phyloP scores from a whole-genome alignment of 306 rosid genomes.

The Corylus americana region DNA sequence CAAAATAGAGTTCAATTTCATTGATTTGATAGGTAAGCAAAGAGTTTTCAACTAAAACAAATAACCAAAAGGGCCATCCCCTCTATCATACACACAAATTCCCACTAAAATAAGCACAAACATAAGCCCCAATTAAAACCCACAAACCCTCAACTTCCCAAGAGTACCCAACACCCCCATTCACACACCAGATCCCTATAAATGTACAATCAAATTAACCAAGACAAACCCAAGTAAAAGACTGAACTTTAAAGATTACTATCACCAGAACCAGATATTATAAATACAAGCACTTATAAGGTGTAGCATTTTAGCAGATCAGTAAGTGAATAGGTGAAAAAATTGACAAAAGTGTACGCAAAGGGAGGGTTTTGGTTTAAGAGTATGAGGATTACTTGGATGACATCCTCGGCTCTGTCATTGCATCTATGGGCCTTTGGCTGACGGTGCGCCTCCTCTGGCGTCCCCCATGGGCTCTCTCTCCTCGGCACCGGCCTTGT shows the following conservation, averaged over 20 bases:
- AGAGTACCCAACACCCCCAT: background rate
- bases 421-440: conserved; percentile 96
- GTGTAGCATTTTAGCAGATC: background rate
- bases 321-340: background rate
- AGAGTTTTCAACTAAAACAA: background rate
- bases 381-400: conserved; percentile 51
- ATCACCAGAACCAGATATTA: background rate
- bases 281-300: no score
- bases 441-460: conserved; percentile 73
- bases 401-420: conserved; percentile 84
- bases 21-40: background rate
- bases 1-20: background rate
- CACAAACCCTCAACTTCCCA: background rate
- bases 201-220: background rate
- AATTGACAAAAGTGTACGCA: background rate
- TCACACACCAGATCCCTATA: background rate
- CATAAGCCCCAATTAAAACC: background rate
- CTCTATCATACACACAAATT: background rate
- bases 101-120: conserved; percentile 9
- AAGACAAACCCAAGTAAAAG: background rate
- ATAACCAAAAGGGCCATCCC: background rate
- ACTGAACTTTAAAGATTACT: background rate
- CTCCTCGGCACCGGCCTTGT: conserved; percentile 83
- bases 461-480: conserved; percentile 93
- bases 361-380: background rate